These are phyloP conservation scores for Ogataea naganishii DNA, from an alignment of 805 yeast species.

Conservation along the genomic window DNA sequence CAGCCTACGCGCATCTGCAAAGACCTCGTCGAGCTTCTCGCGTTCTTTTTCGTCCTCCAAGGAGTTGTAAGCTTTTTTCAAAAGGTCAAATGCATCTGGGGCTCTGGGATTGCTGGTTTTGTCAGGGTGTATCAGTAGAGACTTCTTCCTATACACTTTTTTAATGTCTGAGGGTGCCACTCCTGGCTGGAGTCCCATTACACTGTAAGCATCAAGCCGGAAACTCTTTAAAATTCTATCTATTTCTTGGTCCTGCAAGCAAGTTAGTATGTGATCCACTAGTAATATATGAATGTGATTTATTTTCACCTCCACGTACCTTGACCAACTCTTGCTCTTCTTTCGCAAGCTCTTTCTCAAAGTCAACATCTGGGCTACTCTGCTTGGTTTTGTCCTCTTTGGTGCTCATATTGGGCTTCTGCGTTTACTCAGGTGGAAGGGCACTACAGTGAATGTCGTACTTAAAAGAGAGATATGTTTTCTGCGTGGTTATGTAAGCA, in stretches of 20 bases:
- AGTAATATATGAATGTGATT: background rate
- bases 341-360: conserved; percentile 9
- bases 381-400: too few relatives aligned
- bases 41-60: conserved; percentile 30
- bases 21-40: conserved; percentile 31
- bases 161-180: conserved; percentile 31
- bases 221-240: conserved; percentile 40
- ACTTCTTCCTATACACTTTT: conserved; percentile 45
- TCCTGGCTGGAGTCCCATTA: conserved; percentile 39
- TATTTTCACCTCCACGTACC: conserved; percentile 6
- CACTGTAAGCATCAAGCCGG: conserved; percentile 44
- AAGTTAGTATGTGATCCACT: conserved; percentile 4
- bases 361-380: conserved; percentile 5
- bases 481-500: too few relatives aligned
- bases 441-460: too few relatives aligned
- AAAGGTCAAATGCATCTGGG: conserved; percentile 51
- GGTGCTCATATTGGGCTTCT: too few relatives aligned
- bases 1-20: conserved; percentile 33
- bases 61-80: conserved; percentile 45
- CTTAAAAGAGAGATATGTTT: too few relatives aligned
- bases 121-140: conserved; percentile 64
- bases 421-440: too few relatives aligned
- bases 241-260: conserved; percentile 40
- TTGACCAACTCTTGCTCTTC: conserved; percentile 13
- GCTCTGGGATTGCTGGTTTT: conserved; percentile 48